Base-by-base conservation (phyloP, 148 eudicot genomes). In the Rhododendron simsii region DNA sequence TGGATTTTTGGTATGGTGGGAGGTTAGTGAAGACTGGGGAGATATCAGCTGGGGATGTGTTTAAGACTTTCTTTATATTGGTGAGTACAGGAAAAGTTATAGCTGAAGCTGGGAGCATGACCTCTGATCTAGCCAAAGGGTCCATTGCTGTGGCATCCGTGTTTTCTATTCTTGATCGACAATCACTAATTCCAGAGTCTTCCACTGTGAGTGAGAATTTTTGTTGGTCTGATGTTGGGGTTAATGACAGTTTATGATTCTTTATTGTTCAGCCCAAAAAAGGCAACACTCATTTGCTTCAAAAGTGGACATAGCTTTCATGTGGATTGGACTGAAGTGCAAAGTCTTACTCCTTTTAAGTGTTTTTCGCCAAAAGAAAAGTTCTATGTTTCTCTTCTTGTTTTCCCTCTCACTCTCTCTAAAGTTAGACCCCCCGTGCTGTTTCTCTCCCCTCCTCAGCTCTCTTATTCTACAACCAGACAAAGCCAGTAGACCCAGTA, bases 71-170 rank as follows among this genome's bases (percentile, higher is more conserved):
- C 86, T 96, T 95, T 81, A 91, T 96, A 83, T 88, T 96, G 85
- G 98, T 96, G 16, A 96, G 98, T 89, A 96, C 99, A 3, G 99
- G 99, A 3, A 96, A 89, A 67, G 99, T 96, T 75, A 93, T 96
- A 65, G 99, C 99, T 26, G 99, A 96, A 85, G 99, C 99, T n/a
- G 99, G 99, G 0, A 96, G 99, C 87, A 96, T 96, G 99, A 96
- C 98, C 67, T 89, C 98, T 83, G 99, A 96, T 86, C 88, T 96
- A 35, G 98, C 98, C 37, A 95, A 93, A 87, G 98, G 99, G 5
- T 94, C 98, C 0, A 88, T 92, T 30, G 96, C 98, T 20, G 90
- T 96, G 13, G 92, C 96, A 71, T 96, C 99, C 4, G 93, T 96
- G 9, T 95, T 96, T 69, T 82, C 92, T 1, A 92, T 95, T 83